phyloP scores from a whole-genome alignment of 148 eudicot species.

The Vaccinium macrocarpon region DNA sequence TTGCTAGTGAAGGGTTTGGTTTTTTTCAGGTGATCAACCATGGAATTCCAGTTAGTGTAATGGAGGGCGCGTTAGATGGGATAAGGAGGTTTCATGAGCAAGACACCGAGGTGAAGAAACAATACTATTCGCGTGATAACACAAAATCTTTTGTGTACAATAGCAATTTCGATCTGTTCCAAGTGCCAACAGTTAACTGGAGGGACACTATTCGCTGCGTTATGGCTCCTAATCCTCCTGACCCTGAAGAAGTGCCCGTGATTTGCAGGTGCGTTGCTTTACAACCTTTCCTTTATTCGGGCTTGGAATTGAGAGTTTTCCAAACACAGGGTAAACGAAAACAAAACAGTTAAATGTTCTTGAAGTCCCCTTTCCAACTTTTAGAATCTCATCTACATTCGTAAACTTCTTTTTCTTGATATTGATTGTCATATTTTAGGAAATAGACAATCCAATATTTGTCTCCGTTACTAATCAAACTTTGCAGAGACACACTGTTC shows the following conservation, averaged over 20 bases:
- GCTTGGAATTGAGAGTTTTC: too few relatives aligned
- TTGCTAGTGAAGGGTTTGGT: background rate
- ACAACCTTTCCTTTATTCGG: too few relatives aligned
- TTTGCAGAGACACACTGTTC: too few relatives aligned
- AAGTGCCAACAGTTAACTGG: background rate
- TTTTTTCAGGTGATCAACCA: conserved; percentile 1
- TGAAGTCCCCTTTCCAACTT: too few relatives aligned
- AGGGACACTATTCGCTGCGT: background rate
- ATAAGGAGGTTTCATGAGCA: conserved; percentile 6
- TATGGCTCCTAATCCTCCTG: background rate
- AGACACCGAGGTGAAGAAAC: conserved; percentile 12
- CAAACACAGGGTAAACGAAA: too few relatives aligned
- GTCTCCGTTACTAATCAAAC: too few relatives aligned
- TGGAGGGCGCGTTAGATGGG: conserved; percentile 9
- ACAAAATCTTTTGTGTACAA: background rate
- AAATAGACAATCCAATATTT: too few relatives aligned
- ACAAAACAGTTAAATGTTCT: too few relatives aligned
- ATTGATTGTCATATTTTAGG: too few relatives aligned
- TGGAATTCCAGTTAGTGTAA: background rate
- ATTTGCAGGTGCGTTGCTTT: background rate
- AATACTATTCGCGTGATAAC: conserved; percentile 8
- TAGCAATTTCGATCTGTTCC: conserved; percentile 13
- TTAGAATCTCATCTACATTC: too few relatives aligned
- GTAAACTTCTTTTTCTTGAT: too few relatives aligned
- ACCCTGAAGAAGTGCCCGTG: conserved; percentile 1